A percentile compares a stretch with the other conserved stretches of the same genome.
Evolutionary conservation across 73 alveolate species (phyloP).

Genomic region (Tetrahymena thermophila): DNA sequence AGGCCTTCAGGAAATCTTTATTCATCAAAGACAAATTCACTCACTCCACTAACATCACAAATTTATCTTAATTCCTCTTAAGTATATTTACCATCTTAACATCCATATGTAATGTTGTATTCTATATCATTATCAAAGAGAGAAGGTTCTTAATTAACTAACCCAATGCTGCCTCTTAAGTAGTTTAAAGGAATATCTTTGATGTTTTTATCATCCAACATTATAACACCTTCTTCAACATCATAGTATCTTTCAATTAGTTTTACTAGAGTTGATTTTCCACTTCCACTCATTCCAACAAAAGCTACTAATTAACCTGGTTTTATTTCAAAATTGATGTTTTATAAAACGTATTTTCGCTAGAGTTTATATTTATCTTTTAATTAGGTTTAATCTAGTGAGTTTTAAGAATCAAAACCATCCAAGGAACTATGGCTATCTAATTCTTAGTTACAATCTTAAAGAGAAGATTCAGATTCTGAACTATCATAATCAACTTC

Average conservation of each 20-base stretch:
- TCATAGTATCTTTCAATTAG: conserved; percentile 47
- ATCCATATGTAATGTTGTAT: conserved; percentile 64
- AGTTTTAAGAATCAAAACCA: no score
- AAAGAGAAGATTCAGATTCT: neutral
- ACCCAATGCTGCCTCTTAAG: conserved; percentile 35
- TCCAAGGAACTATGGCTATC: no score
- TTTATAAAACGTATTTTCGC: conserved; percentile 54
- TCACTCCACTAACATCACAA: conserved; percentile 37
- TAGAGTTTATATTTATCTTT: no score
- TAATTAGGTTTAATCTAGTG: no score
- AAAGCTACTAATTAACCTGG: conserved; percentile 29
- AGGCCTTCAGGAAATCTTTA: conserved; percentile 57
- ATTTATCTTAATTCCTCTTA: conserved; percentile 39
- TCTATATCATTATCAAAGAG: conserved; percentile 74
- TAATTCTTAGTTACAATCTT: neutral
- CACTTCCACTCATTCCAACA: conserved; percentile 47
- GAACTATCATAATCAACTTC: neutral
- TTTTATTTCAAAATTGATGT: conserved; percentile 40
- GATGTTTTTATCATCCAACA: conserved; percentile 31
- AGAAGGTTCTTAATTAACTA: conserved; percentile 83
- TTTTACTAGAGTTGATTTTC: conserved; percentile 36
- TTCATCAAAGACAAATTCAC: conserved; percentile 48
- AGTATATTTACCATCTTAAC: conserved; percentile 44
- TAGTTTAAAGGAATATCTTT: conserved; percentile 37
- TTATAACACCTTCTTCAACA: conserved; percentile 5